Evolutionary conservation across 1,284 basidiomycete species (phyloP).

Genomic region (Takashimella tepidaria): DNA sequence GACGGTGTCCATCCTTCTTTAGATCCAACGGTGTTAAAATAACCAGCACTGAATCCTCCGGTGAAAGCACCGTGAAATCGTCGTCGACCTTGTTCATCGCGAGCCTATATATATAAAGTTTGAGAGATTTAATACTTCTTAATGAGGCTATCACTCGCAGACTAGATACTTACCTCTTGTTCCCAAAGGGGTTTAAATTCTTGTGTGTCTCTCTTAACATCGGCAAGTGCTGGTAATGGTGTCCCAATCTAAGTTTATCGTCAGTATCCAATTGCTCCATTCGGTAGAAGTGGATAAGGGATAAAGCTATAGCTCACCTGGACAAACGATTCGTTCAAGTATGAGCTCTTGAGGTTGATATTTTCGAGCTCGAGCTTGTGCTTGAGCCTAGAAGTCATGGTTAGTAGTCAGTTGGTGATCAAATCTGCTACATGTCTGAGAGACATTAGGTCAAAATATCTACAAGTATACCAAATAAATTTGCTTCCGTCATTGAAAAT

Average conservation of each 20-base stretch:
- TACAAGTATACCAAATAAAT: no score
- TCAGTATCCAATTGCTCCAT: not conserved
- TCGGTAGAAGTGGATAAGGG: conserved; percentile 1
- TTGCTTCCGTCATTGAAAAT: no score
- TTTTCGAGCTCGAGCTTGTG: conserved; percentile 71
- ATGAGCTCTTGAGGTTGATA: conserved; percentile 67
- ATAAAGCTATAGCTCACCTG: conserved; percentile 53
- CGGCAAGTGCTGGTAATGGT: conserved; percentile 80
- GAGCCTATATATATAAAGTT: no score
- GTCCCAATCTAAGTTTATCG: conserved; percentile 86
- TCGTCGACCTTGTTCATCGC: conserved; percentile 88
- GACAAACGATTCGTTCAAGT: conserved; percentile 81
- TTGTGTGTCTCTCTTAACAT: conserved; percentile 73
- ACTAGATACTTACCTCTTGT: conserved; percentile 65
- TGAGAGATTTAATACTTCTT: not conserved
- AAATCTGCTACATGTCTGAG: no score
- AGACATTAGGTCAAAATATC: no score
- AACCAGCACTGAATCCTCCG: conserved; percentile 94
- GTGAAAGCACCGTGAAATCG: conserved; percentile 96
- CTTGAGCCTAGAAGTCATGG: conserved; percentile 53
- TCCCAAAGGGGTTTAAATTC: conserved; percentile 97
- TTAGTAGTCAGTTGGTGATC: conserved; percentile 11
- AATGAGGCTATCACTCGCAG: not conserved
- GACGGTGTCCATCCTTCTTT: conserved; percentile 96
- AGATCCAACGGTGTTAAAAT: conserved; percentile 92